Percentiles rank a stretch among this genome's conserved stretches.
Evolutionary conservation across 257 asterid genomes (phyloP).

Genomic region (Euphrasia confusa): DNA sequence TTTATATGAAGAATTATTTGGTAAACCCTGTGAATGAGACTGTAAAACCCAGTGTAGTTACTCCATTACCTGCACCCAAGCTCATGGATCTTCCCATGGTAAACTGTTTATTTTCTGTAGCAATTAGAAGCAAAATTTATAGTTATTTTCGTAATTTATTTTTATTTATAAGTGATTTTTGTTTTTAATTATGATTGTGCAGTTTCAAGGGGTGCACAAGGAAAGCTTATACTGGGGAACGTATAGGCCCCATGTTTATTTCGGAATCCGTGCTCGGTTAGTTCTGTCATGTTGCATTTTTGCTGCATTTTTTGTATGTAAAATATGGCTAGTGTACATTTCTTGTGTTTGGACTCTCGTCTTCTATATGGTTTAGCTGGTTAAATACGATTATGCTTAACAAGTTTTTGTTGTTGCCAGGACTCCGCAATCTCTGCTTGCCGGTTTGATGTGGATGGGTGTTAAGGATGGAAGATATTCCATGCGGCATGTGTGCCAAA

Average conservation of each 20-base stretch:
- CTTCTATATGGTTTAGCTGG: slow-evolving; percentile 1
- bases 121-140: background rate
- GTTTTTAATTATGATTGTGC: slow-evolving; percentile 18
- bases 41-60: slow-evolving; percentile 60
- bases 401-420: slow-evolving; percentile 40
- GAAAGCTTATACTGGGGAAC: slow-evolving; percentile 99
- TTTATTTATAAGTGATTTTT: background rate
- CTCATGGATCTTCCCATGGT: slow-evolving; percentile 95
- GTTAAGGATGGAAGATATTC: slow-evolving; percentile 73
- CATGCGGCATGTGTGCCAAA: slow-evolving; percentile 87
- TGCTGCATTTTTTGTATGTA: background rate
- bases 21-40: slow-evolving; percentile 35
- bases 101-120: background rate
- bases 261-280: slow-evolving; percentile 91
- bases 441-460: slow-evolving; percentile 98
- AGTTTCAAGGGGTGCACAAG: slow-evolving; percentile 93
- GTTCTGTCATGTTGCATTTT: background rate
- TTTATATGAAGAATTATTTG: slow-evolving; percentile 31
- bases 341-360: background rate
- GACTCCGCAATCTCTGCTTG: slow-evolving; percentile 82
- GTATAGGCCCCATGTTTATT: slow-evolving; percentile 87
- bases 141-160: background rate
- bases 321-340: background rate
- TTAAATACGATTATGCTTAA: slow-evolving; percentile 18
- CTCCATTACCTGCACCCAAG: slow-evolving; percentile 90